Conservation (phyloP, 2,329 filamentous ascomycete genomes). For the Talaromyces sp. region DNA sequence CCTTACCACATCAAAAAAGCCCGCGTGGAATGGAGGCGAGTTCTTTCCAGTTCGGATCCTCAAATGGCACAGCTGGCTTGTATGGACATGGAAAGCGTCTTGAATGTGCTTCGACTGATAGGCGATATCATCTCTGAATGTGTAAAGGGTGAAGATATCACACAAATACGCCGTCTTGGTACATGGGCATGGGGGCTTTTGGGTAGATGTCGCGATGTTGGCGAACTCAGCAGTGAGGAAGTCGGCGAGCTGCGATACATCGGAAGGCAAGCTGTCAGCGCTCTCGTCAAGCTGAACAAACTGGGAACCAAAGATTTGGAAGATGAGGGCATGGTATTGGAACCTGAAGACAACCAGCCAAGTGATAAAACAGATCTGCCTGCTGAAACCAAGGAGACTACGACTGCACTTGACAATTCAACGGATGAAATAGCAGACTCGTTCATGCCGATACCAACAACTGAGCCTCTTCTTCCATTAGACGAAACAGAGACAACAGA, state of each 20-base stretch:
- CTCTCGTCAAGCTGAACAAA: constrained; percentile 40
- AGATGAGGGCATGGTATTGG: constrained; percentile 22
- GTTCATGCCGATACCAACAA: not conserved
- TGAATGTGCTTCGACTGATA: constrained; percentile 61
- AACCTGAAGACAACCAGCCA: constrained; percentile 13
- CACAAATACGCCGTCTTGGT: constrained; percentile 62
- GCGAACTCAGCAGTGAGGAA: constrained; percentile 69
- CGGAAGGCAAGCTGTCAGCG: constrained; percentile 66
- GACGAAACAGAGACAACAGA: not conserved
- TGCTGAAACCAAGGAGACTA: not conserved
- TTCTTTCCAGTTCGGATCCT: constrained; percentile 39
- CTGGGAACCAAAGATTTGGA: constrained; percentile 32
- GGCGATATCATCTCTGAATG: constrained; percentile 55
- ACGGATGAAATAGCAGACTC: not conserved
- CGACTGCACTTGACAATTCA: not conserved
- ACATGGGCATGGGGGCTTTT: constrained; percentile 83
- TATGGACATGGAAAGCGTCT: constrained; percentile 57
- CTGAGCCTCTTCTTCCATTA: not conserved
- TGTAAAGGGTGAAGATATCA: constrained; percentile 56
- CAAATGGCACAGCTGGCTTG: constrained; percentile 46
- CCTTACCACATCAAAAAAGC: constrained; percentile 50
- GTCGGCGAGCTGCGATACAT: constrained; percentile 73
- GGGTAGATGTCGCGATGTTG: constrained; percentile 67
- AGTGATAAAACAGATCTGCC: not conserved
- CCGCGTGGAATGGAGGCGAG: constrained; percentile 51